Evolutionary conservation across 2,329 filamentous ascomycete genomes (phyloP), one percentile per base, ranked within the genome.

Genomic region (Cephalotrichum gorgonifer): DNA sequence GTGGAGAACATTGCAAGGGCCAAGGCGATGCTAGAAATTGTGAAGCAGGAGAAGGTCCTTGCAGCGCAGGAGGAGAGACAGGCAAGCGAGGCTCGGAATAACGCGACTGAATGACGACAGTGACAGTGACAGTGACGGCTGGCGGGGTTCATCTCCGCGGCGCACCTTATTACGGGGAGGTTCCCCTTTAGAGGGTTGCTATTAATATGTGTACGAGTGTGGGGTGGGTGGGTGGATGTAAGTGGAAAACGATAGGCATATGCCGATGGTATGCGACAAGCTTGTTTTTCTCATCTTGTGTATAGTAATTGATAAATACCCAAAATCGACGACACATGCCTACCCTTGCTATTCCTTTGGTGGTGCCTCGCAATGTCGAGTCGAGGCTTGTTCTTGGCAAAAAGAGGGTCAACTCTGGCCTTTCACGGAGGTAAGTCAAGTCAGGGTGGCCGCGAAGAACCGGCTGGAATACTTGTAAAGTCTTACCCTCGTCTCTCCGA

Each of bases 1-100:
- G 53, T 55, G 14, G 68, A 76, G 49, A 63, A 66, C 60, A 52
- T 65, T 22, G 72, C 71, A 7, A 60, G 70, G 26, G 65, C 65
- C 2, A 54, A 56, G 23, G 72, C 71, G 6, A 53, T 75, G 48
- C 56, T 66, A 50, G 53, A 64, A 30, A 60, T 76, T 23, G 60
- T 68, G 6, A 59, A 69, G 41, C 54, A 61, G 11, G 73, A 75
- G 57, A 62, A 58, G 50, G 53, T 49, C 25, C 51, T 64, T 43
- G 62, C 58, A 44, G 64, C 65, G 56, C 54, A 57, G 30, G 54
- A 55, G 48, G 54, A 59, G 28, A 47, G 46, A 49, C 48, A 50
- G 15, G 20, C 14, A 23, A 31, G 27, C n/a, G 6, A 5, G 31
- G 17, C 48, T 14, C n/a, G 17, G 12, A 48, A 51, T 22, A 38